Conservation (phyloP, 2,329 filamentous ascomycete species). For the Pseudocercospora fijiensis region DNA sequence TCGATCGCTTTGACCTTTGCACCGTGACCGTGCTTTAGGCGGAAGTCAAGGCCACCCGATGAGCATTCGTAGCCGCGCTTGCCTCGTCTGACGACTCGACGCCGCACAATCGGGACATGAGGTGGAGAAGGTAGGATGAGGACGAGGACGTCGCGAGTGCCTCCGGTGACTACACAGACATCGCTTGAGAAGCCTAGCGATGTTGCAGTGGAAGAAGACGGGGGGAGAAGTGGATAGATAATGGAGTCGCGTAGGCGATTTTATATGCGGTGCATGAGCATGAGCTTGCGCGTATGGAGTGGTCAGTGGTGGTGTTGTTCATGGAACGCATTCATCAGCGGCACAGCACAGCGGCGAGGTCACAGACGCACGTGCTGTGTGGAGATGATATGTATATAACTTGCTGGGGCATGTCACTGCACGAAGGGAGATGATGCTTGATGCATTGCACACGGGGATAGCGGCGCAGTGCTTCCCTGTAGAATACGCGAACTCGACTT, state of each 20-base stretch:
- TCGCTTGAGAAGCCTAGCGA: background rate
- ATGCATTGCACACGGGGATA: background rate
- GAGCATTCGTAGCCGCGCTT: background rate
- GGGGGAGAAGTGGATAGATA: background rate
- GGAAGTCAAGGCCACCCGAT: too few relatives aligned
- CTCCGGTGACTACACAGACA: background rate
- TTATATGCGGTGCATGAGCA: background rate
- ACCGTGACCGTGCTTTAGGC: background rate
- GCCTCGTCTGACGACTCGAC: background rate
- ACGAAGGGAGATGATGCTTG: background rate
- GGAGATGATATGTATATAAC: background rate
- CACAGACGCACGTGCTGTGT: background rate
- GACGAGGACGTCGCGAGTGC: background rate
- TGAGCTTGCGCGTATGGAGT: background rate
- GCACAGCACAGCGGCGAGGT: too few relatives aligned
- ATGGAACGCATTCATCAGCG: too few relatives aligned
- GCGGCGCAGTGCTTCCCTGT: background rate
- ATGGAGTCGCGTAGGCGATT: background rate
- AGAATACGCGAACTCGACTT: background rate
- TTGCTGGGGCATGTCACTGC: too few relatives aligned
- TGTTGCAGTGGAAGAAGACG: background rate
- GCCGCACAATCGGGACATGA: conserved; percentile 12
- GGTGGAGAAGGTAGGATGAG: background rate
- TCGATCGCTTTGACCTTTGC: background rate
- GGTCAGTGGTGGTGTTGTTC: background rate